Conservation (phyloP, 2,329 filamentous ascomycete genomes). For the Simplicillium aogashimaense region DNA sequence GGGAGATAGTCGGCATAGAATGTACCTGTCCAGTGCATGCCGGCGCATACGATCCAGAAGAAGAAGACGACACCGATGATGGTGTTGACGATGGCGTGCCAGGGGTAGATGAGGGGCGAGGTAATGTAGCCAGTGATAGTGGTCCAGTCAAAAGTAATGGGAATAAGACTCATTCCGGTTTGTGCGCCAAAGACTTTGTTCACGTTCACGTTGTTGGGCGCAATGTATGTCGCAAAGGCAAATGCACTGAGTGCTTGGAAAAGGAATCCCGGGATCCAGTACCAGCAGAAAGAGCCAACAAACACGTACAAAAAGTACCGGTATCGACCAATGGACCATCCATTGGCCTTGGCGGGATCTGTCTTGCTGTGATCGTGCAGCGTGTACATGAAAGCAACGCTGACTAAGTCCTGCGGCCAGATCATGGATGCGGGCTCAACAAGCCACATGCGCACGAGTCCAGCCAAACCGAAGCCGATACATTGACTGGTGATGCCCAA, state of each 20-base stretch:
- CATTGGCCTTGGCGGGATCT: conserved; percentile 28
- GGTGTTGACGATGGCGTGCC: conserved; percentile 35
- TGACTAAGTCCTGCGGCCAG: conserved; percentile 43
- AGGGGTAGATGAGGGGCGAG: conserved; percentile 29
- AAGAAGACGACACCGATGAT: conserved; percentile 32
- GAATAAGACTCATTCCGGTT: conserved; percentile 41
- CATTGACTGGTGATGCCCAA: conserved; percentile 26
- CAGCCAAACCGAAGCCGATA: conserved; percentile 27
- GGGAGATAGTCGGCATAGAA: conserved; percentile 43
- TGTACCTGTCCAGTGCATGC: conserved; percentile 33
- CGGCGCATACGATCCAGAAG: conserved; percentile 32
- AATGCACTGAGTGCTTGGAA: conserved; percentile 42
- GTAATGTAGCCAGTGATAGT: conserved; percentile 28
- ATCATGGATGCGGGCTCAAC: conserved; percentile 52
- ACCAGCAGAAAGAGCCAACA: conserved; percentile 35
- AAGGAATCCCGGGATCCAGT: conserved; percentile 42
- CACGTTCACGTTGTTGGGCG: conserved; percentile 39
- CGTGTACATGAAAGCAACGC: conserved; percentile 35
- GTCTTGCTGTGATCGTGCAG: conserved; percentile 30
- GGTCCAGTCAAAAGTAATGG: conserved; percentile 40
- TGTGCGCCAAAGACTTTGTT: conserved; percentile 47
- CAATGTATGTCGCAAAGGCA: conserved; percentile 45
- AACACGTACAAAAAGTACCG: conserved; percentile 34
- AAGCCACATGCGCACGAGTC: conserved; percentile 42
- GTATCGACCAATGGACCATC: conserved; percentile 35